Evolutionary conservation across 495 filamentous ascomycete genomes (phyloP), one percentile per base, ranked within the genome.

Genomic region (Penicillium parvum): DNA sequence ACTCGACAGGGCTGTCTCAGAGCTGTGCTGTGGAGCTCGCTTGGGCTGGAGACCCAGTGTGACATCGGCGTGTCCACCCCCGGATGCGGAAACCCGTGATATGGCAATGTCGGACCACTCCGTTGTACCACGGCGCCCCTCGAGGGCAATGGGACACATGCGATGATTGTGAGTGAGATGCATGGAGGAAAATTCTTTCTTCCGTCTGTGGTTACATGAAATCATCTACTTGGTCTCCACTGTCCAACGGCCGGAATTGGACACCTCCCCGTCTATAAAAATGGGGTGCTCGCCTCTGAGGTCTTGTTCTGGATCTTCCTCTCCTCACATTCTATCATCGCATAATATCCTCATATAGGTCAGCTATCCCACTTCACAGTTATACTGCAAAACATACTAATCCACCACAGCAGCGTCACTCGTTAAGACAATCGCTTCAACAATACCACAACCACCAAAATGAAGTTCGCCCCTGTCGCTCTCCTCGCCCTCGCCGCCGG

Each of bases 401-500:
- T 19, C 10, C 12, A 11, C n/a, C 10, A 11, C 33, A 45, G 41
- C 40, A 48, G 43, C 35, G 41, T 57, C 57, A 40, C 39, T 60
- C 53, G 53, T 55, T 51, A 22, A 43, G 45, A 23, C 57, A 52
- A 52, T 52, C 53, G 53, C 49, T 52, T 55, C 35, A 43, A 4
- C 23, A 23, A 12, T 21, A 34, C 34, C 44, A 8, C 22, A 20
- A 22, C 32, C 19, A 43, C 22, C 45, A 55, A 48, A 33, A 61
- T 61, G 58, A 35, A 59, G 40, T 61, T 61, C 52, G 36, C 49
- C 34, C 47, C 27, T 12, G 28, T 63, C 17, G 40, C 54, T 34
- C 16, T 60, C 43, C 37, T 60, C 30, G 57, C 60, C 25, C 41
- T 63, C 46, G 57, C 57, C 19, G 50, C 60, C 25, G 57, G 57